Evolutionary conservation across 139 green algal genomes (phyloP).

Genomic region (Diplosphaera chodatii): DNA sequence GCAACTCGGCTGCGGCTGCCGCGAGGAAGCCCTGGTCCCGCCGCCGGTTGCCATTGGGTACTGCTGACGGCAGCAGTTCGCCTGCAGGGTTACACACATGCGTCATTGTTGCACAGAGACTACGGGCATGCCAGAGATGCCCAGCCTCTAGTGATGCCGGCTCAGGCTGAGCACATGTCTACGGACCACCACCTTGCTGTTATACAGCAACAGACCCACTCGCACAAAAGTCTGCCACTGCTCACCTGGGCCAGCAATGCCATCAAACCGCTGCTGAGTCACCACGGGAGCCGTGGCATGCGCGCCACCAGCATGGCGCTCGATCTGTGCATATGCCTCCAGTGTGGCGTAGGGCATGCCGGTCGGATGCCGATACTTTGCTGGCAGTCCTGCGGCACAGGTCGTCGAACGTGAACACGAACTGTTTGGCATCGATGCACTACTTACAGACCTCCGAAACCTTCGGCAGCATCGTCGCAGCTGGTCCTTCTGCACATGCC

Average conservation of each 20-base stretch:
- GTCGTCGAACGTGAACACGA: neutral
- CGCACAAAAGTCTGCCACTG: no score
- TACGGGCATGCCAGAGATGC: no score
- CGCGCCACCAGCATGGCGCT: no score
- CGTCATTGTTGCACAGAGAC: no score
- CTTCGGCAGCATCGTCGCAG: no score
- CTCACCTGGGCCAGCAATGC: neutral
- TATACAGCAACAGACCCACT: no score
- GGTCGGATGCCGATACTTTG: conserved; percentile 43
- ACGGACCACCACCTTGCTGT: no score
- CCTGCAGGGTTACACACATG: neutral
- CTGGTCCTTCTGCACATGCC: no score
- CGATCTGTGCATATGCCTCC: conserved; percentile 21
- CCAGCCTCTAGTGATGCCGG: neutral
- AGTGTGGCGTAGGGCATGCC: conserved; percentile 35
- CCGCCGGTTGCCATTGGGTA: neutral
- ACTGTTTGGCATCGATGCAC: neutral
- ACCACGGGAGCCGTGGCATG: neutral
- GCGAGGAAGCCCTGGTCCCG: neutral
- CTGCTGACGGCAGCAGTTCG: neutral
- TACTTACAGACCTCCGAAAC: no score
- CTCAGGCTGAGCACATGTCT: no score
- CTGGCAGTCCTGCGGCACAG: neutral
- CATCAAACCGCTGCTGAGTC: neutral
- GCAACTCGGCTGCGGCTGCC: neutral